Base-by-base conservation (phyloP, 345 rosid species). In the Populus nigra region DNA sequence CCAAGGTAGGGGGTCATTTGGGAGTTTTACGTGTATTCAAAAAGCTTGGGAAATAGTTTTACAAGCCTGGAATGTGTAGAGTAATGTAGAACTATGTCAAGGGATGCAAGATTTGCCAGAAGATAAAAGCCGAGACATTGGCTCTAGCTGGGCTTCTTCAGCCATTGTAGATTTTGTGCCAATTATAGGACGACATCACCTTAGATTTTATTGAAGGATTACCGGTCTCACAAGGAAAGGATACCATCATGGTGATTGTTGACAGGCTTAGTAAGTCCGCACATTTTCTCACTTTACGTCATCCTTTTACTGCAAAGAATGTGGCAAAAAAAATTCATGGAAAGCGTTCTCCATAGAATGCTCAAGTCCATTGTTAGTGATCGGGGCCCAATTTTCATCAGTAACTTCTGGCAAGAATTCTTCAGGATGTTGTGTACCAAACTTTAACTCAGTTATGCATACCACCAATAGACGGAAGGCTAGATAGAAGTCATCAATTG, bases 161-260 rank as follows among this genome's bases (percentile, higher is more conserved):
- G 15, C 70, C 69, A 9, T n/a, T 74, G 57, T 35, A 13, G 10
- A 63, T 36, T 1, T 50, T 23, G 39, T 38, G 25, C 5, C 50
- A 38, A 61, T 23, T 38, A 0, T 74, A 18, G 77, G 53, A 13
- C 41, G 55, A 25, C 27, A 25, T 25, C 27, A 25, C 27, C 27
- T 25, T 25, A 25, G 27, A 25, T 25, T 25, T 25, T 18, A 41
- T 74, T 20, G 13, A 74, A 12, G 59, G 39, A 16, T 31, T 74
- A 1, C 70, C 57, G 8, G 13, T 5, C 11, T 74, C 59, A 0
- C 36, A 62, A 16, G 61, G 57, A 39, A 15, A 38, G 23, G 38
- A 62, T 18, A 43, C 55, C 57, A 62, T 74, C 57, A 23, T 62
- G 70, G 77, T 63, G 22, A 57, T 74, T 38, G 70, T 74, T 9